These are phyloP conservation scores for Myxozyma vanderwaltii DNA, from an alignment of 805 yeast species.

Conservation along the genomic window DNA sequence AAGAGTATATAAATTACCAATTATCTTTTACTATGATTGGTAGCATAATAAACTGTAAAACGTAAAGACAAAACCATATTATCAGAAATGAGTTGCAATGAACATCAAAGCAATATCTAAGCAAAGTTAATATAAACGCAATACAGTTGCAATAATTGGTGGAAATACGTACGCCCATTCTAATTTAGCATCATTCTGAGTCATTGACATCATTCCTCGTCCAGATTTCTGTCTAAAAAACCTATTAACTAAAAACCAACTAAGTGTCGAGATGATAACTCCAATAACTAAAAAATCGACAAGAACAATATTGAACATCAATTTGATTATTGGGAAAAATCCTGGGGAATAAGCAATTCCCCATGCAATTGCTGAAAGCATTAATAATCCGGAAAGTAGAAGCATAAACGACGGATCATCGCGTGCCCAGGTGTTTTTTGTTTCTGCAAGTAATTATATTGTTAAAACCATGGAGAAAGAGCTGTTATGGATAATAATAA, in stretches of 20 bases:
- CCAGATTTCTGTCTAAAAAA: constrained; percentile 52
- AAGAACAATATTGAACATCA: constrained; percentile 79
- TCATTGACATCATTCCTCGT: constrained; percentile 38
- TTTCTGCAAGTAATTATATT: constrained; percentile 52
- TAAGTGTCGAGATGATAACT: constrained; percentile 63
- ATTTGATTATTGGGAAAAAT: constrained; percentile 59
- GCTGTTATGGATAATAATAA: too few species aligned
- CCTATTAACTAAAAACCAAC: constrained; percentile 72
- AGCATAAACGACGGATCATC: constrained; percentile 91
- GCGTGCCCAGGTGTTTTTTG: constrained; percentile 78
- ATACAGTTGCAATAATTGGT: background rate
- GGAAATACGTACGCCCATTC: constrained; percentile 75
- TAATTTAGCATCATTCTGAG: constrained; percentile 48
- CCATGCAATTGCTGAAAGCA: constrained; percentile 84
- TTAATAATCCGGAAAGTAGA: constrained; percentile 64
- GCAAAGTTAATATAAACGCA: background rate
- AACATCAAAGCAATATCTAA: constrained; percentile 74
- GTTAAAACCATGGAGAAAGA: too few species aligned
- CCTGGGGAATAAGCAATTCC: constrained; percentile 78
- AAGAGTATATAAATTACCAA: constrained; percentile 43
- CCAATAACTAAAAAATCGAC: constrained; percentile 80
- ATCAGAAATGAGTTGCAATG: constrained; percentile 88
- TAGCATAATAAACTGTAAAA: constrained; percentile 70
- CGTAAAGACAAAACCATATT: constrained; percentile 74
- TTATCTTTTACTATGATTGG: constrained; percentile 69